Evolutionary conservation across 73 alveolate species (phyloP).

Genomic region (Tetrahymena elliotti): DNA sequence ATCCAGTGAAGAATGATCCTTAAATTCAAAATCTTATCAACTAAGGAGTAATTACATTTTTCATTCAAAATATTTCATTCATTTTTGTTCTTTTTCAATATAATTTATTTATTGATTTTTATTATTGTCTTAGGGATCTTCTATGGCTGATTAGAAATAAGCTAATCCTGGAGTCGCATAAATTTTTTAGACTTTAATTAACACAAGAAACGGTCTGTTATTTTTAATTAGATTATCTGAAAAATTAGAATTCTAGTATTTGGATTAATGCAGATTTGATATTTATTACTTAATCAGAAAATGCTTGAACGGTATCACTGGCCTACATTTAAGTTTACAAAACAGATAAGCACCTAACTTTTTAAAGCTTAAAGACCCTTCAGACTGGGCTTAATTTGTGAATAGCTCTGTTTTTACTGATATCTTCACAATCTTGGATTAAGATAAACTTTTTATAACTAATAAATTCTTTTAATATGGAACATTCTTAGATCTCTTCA

Average conservation of each 20-base stretch:
- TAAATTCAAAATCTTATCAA: background rate
- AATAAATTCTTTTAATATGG: background rate
- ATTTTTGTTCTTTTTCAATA: background rate
- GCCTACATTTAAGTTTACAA: background rate
- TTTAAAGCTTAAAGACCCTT: background rate
- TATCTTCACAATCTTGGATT: background rate
- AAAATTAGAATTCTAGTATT: background rate
- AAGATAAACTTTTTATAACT: background rate
- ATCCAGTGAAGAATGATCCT: background rate
- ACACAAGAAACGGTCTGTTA: constrained; percentile 19
- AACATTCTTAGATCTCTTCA: background rate
- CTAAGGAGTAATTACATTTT: constrained; percentile 8
- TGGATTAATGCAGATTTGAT: constrained; percentile 15
- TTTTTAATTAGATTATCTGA: constrained; percentile 2
- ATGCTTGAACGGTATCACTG: background rate
- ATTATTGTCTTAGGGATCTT: background rate
- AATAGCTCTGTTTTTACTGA: background rate
- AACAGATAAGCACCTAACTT: background rate
- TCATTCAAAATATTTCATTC: background rate
- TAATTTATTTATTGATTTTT: no score
- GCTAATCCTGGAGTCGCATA: background rate
- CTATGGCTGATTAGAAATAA: background rate
- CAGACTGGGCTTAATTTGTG: background rate
- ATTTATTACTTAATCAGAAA: background rate
- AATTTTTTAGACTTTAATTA: background rate